Evolutionary conservation across 2,329 filamentous ascomycete genomes (phyloP).

Genomic region (Microdochium paspali): DNA sequence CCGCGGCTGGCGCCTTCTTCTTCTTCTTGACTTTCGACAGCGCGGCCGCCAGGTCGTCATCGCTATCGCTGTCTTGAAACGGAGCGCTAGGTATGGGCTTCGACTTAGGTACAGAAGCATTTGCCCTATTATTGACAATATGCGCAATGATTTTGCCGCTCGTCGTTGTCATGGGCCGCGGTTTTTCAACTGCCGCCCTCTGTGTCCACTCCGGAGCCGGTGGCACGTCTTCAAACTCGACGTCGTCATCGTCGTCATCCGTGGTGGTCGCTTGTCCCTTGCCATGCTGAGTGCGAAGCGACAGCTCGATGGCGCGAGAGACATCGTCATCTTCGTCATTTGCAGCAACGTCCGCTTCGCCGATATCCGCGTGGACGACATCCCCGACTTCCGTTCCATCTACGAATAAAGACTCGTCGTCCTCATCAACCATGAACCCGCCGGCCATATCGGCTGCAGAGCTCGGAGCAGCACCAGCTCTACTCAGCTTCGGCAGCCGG

Average conservation of each 20-base stretch:
- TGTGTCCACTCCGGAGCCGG: constrained; percentile 47
- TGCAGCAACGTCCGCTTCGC: constrained; percentile 14
- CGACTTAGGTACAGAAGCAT: constrained; percentile 43
- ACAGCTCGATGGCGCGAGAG: constrained; percentile 74
- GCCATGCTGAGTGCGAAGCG: constrained; percentile 56
- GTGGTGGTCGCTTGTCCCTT: constrained; percentile 13
- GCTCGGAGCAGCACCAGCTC: constrained; percentile 4
- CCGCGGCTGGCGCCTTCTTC: constrained; percentile 30
- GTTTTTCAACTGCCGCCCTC: constrained; percentile 33
- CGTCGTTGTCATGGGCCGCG: constrained; percentile 40
- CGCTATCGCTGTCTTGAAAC: constrained; percentile 51
- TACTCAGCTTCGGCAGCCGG: constrained; percentile 57
- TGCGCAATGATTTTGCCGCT: constrained; percentile 58
- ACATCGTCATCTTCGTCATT: constrained; percentile 52
- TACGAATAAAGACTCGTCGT: constrained; percentile 50
- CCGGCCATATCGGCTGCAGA: constrained; percentile 4
- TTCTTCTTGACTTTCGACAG: constrained; percentile 61
- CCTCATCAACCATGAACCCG: constrained; percentile 21
- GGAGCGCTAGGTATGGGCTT: constrained; percentile 34
- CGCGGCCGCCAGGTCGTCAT: constrained; percentile 71
- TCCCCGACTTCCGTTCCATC: constrained; percentile 13
- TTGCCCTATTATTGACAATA: constrained; percentile 65
- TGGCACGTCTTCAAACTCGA: constrained; percentile 41
- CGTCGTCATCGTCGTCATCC: constrained; percentile 27
- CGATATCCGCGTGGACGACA: constrained; percentile 1